Evolutionary conservation across 495 filamentous ascomycete species (phyloP).

Genomic region (Neurospora sp.): DNA sequence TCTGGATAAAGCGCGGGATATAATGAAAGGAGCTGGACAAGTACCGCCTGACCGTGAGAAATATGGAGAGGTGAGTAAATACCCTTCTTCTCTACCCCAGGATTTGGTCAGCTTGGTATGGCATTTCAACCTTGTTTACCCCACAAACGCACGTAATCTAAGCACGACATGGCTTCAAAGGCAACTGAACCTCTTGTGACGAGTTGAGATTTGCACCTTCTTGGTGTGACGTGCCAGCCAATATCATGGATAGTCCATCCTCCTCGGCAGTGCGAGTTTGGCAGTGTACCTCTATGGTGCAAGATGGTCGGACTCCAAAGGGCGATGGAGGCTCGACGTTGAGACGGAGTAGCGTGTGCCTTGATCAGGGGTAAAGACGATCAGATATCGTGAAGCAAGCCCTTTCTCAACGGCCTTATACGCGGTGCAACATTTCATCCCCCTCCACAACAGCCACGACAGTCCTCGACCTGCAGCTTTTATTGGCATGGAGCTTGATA

Average conservation of each 20-base stretch:
- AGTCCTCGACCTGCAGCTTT: not conserved
- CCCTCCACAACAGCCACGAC: not conserved
- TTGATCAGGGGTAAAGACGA: not conserved
- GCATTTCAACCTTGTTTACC: conserved; percentile 7
- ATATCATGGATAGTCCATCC: not conserved
- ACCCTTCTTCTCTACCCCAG: not conserved
- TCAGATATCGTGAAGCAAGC: not conserved
- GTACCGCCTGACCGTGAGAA: conserved; percentile 1
- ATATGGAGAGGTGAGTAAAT: not conserved
- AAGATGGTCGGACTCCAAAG: not conserved
- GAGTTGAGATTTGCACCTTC: not conserved
- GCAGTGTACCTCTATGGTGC: not conserved
- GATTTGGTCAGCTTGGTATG: not conserved
- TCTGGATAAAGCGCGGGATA: conserved; percentile 27
- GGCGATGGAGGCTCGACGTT: not conserved
- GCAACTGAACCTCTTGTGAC: conserved; percentile 3
- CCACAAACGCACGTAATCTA: conserved; percentile 31
- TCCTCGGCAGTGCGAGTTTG: not conserved
- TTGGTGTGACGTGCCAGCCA: not conserved
- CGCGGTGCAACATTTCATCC: not conserved
- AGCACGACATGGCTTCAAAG: conserved; percentile 7
- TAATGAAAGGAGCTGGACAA: conserved; percentile 1
- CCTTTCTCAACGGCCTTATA: not conserved
- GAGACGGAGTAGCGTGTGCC: not conserved
- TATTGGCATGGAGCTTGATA: not conserved